These are phyloP conservation scores for Brassica juncea DNA, from an alignment of 345 rosid genomes.

Conservation along the genomic window DNA sequence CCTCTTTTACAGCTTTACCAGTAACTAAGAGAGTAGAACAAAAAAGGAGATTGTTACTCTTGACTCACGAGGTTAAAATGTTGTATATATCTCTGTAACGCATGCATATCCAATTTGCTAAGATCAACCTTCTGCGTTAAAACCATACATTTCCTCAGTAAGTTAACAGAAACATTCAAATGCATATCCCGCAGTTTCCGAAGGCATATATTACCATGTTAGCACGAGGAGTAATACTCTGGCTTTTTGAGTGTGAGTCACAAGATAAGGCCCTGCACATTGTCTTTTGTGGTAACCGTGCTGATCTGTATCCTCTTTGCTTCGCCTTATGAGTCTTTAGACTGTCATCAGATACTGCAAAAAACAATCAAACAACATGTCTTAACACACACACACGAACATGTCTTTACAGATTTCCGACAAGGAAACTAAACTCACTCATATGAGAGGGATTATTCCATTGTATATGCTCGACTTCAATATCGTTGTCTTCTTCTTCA, in stretches of 20 bases:
- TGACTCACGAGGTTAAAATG: slow-evolving; percentile 87
- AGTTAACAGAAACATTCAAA: background rate
- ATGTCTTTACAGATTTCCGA: background rate
- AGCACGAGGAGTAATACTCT: slow-evolving; percentile 53
- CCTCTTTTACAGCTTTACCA: background rate
- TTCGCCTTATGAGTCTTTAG: slow-evolving; percentile 81
- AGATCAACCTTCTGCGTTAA: slow-evolving; percentile 77
- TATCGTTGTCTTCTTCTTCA: slow-evolving; percentile 77
- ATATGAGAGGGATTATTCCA: slow-evolving; percentile 79
- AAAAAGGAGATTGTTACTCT: background rate
- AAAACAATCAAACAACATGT: slow-evolving; percentile 7
- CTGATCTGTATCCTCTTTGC: slow-evolving; percentile 66
- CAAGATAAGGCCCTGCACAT: slow-evolving; percentile 69
- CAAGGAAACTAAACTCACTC: slow-evolving; percentile 52
- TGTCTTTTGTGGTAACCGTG: slow-evolving; percentile 72
- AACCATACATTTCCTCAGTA: background rate
- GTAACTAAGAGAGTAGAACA: background rate
- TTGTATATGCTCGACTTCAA: slow-evolving; percentile 62
- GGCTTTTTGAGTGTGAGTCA: slow-evolving; percentile 80
- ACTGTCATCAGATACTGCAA: slow-evolving; percentile 75
- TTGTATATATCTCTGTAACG: slow-evolving; percentile 81
- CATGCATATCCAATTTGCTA: slow-evolving; percentile 85
- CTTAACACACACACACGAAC: background rate
- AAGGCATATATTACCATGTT: slow-evolving; percentile 53
- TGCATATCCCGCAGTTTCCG: background rate